Evolutionary conservation across 306 rosid species (phyloP).

Genomic region (Cicer chorassanicum): DNA sequence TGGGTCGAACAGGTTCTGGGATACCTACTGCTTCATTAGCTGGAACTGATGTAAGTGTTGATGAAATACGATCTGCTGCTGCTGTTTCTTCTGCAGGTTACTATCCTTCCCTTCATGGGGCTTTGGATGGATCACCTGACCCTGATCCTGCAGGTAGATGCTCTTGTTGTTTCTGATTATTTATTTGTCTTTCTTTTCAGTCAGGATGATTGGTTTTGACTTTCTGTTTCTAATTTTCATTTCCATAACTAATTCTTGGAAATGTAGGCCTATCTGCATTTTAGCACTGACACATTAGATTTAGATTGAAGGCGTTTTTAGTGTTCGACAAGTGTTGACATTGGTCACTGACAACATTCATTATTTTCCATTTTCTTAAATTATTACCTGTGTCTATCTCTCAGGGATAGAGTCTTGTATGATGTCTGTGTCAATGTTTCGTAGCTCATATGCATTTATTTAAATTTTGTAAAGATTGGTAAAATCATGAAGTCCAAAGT

Average conservation of each 20-base stretch:
- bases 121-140: conserved; percentile 69
- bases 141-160: conserved; percentile 64
- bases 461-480: neutral
- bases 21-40: conserved; percentile 68
- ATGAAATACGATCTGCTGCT: conserved; percentile 88
- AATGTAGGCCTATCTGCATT: neutral
- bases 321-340: too few relatives aligned
- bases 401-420: too few relatives aligned
- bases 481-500: neutral
- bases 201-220: conserved; percentile 42
- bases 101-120: conserved; percentile 83
- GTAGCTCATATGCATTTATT: neutral
- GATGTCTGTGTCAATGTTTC: too few relatives aligned
- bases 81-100: conserved; percentile 57
- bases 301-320: too few relatives aligned
- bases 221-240: conserved; percentile 32
- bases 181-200: conserved; percentile 27
- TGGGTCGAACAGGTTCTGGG: conserved; percentile 71
- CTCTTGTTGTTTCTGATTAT: conserved; percentile 19
- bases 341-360: too few relatives aligned
- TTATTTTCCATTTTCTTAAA: too few relatives aligned
- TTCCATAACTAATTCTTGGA: conserved; percentile 3
- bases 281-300: too few relatives aligned
- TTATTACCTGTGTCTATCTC: too few relatives aligned
- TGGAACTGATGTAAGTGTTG: conserved; percentile 83